A percentile compares a stretch with the other conserved stretches of the same genome.
phyloP scores from a whole-genome alignment of 1,284 basidiomycete genomes.

The Golubevia sp. region DNA sequence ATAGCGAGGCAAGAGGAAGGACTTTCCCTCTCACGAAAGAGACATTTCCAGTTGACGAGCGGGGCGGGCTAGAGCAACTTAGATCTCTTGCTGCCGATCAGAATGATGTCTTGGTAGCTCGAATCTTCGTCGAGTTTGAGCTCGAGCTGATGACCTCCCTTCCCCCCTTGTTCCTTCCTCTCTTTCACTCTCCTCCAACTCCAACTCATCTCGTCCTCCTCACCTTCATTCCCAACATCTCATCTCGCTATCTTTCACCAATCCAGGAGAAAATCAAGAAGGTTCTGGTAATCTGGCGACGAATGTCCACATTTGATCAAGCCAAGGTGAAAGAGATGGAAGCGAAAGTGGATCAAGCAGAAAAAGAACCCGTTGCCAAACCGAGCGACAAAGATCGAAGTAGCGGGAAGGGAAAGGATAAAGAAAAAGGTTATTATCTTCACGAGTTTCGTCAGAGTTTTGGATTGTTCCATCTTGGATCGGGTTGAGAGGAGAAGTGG shows the following conservation, averaged over 20 bases:
- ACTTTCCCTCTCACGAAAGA: no score
- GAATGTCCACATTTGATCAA: not conserved
- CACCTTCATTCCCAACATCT: not conserved
- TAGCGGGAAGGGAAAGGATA: not conserved
- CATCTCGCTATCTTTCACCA: not conserved
- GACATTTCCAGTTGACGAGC: no score
- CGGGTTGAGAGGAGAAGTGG: no score
- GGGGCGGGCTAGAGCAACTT: no score
- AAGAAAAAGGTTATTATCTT: not conserved
- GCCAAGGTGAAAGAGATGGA: not conserved
- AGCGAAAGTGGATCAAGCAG: not conserved
- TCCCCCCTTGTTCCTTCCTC: not conserved
- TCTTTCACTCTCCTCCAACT: not conserved
- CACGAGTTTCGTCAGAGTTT: no score
- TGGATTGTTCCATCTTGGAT: no score
- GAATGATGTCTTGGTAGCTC: no score
- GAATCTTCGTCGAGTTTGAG: no score
- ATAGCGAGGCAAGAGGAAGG: no score
- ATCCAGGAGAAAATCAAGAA: not conserved
- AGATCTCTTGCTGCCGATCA: no score
- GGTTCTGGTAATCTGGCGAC: not conserved
- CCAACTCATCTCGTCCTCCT: not conserved
- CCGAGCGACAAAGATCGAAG: not conserved
- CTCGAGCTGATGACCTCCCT: no score
- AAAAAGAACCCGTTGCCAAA: not conserved